phyloP scores from a whole-genome alignment of 1,284 basidiomycete genomes.

The Lignosus rhinocerotis region DNA sequence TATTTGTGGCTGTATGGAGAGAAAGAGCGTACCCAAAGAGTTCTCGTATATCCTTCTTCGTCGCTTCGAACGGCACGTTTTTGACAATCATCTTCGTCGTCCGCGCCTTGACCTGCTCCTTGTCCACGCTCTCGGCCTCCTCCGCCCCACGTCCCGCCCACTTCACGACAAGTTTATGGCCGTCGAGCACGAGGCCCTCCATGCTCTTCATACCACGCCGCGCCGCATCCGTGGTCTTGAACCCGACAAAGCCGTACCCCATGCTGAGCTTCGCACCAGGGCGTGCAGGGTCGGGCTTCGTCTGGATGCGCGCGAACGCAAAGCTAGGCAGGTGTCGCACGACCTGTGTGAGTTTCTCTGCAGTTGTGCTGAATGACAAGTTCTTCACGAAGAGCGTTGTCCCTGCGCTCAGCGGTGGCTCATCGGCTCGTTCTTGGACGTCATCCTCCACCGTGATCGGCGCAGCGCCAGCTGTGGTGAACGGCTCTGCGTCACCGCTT shows the following conservation, averaged over 20 bases:
- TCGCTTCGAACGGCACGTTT: slow-evolving; percentile 96
- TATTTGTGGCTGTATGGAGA: not conserved
- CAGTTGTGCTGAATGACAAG: slow-evolving; percentile 87
- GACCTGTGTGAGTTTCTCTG: slow-evolving; percentile 67
- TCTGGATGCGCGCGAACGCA: slow-evolving; percentile 89
- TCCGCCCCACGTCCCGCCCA: slow-evolving; percentile 87
- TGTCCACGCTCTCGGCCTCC: slow-evolving; percentile 47
- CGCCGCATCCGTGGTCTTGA: slow-evolving; percentile 76
- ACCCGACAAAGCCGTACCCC: slow-evolving; percentile 97
- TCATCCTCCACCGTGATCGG: slow-evolving; percentile 19
- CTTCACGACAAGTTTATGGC: slow-evolving; percentile 81
- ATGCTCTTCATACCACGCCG: slow-evolving; percentile 77
- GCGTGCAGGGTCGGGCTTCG: slow-evolving; percentile 83
- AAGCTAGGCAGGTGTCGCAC: slow-evolving; percentile 85
- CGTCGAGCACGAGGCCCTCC: slow-evolving; percentile 85
- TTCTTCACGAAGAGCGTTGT: slow-evolving; percentile 96
- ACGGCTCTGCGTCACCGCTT: slow-evolving; percentile 11
- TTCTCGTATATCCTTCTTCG: slow-evolving; percentile 88
- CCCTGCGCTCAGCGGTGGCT: slow-evolving; percentile 57
- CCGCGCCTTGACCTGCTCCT: slow-evolving; percentile 42
- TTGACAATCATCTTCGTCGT: slow-evolving; percentile 95
- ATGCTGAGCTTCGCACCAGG: slow-evolving; percentile 76
- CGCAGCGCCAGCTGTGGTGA: slow-evolving; percentile 21
- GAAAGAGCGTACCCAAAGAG: slow-evolving; percentile 70
- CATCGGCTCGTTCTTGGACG: slow-evolving; percentile 37